Evolutionary conservation across 371 early-diverging fungal genomes (phyloP).

Genomic region (Mucor saturninus): DNA sequence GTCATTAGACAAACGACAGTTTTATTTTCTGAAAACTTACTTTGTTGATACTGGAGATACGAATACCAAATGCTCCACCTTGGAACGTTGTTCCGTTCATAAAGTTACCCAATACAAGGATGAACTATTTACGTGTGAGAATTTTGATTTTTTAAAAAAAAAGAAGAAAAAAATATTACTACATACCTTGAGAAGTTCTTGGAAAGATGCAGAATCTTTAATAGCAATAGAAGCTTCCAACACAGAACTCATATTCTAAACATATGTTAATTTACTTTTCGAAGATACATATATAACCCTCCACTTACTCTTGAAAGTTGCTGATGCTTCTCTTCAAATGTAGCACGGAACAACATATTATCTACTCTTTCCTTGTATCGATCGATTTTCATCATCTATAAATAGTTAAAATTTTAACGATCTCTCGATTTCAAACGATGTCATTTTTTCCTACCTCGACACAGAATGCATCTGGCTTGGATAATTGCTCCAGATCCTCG

Average conservation of each 20-base stretch:
- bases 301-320: conserved; percentile 65
- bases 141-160: not conserved
- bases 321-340: conserved; percentile 76
- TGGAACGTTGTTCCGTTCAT: conserved; percentile 90
- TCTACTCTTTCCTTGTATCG: conserved; percentile 82
- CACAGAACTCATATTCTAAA: conserved; percentile 55
- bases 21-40: conserved; percentile 37
- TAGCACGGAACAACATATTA: conserved; percentile 74
- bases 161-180: not conserved
- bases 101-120: conserved; percentile 88
- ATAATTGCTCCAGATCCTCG: conserved; percentile 68
- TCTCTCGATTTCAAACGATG: not conserved
- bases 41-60: conserved; percentile 86
- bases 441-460: conserved; percentile 59
- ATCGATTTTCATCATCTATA: conserved; percentile 79
- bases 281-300: not conserved
- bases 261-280: not conserved
- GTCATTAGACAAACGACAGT: not conserved
- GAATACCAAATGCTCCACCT: conserved; percentile 91
- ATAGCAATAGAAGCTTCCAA: conserved; percentile 60
- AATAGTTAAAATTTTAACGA: too few species aligned
- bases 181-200: conserved; percentile 57
- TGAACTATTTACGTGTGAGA: conserved; percentile 58
- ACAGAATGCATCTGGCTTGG: conserved; percentile 85
- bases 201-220: conserved; percentile 57